Percentiles rank a stretch among this genome's conserved stretches.
phyloP scores from a whole-genome alignment of 108 stramenopile genomes.

The Aureococcus anophagefferens region DNA sequence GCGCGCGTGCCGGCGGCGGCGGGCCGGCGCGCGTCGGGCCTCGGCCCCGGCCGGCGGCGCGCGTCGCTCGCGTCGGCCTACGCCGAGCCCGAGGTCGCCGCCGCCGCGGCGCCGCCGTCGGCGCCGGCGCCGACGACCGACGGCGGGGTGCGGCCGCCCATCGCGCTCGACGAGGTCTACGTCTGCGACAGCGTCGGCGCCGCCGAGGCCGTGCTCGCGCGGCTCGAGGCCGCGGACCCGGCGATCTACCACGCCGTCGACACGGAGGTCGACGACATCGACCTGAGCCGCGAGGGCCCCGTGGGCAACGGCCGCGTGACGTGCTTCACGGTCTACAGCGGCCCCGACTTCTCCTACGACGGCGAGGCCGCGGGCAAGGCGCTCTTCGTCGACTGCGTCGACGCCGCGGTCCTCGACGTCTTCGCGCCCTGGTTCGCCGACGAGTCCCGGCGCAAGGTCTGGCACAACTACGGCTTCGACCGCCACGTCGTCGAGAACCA shows the following conservation, averaged over 20 bases:
- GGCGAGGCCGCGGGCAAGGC: constrained; percentile 47
- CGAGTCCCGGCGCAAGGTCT: constrained; percentile 62
- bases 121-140: too few relatives aligned
- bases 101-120: too few relatives aligned
- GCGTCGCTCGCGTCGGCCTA: too few relatives aligned
- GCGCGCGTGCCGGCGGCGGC: too few relatives aligned
- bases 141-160: too few relatives aligned
- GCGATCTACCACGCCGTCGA: constrained; percentile 65
- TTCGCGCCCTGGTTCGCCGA: constrained; percentile 78
- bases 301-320: constrained; percentile 94
- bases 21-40: too few relatives aligned
- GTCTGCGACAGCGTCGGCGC: too few relatives aligned
- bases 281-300: constrained; percentile 67
- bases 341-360: constrained; percentile 79
- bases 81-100: too few relatives aligned
- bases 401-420: constrained; percentile 65
- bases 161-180: too few relatives aligned
- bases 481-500: constrained; percentile 92
- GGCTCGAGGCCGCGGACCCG: too few relatives aligned
- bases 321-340: constrained; percentile 76
- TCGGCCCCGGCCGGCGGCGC: too few relatives aligned
- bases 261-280: constrained; percentile 96
- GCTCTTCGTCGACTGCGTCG: constrained; percentile 81
- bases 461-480: constrained; percentile 99
- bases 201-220: too few relatives aligned